Conservation (phyloP, 148 eudicot genomes). For the Diospyros kaki region DNA sequence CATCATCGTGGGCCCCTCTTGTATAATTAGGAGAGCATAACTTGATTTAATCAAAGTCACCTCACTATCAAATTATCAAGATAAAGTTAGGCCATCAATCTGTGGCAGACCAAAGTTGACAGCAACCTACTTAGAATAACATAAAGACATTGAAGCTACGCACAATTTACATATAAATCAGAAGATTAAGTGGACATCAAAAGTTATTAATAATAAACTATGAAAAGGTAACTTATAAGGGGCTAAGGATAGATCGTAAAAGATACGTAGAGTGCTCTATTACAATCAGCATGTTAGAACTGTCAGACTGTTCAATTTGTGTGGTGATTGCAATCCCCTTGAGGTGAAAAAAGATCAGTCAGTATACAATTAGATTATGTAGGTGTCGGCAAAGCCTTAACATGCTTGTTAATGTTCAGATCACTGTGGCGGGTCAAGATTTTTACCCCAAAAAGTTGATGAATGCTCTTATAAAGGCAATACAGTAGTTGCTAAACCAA, state of each 20-base stretch:
- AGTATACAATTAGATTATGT: background rate
- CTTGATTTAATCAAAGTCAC: conserved; percentile 27
- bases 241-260: background rate
- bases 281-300: no score
- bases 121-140: background rate
- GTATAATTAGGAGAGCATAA: conserved; percentile 16
- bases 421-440: background rate
- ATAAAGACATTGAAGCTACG: conserved; percentile 6
- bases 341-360: background rate
- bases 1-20: conserved; percentile 30
- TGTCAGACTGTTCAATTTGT: conserved; percentile 1
- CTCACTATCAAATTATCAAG: conserved; percentile 21
- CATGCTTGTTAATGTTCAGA: background rate
- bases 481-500: background rate
- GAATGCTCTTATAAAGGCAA: background rate
- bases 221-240: background rate
- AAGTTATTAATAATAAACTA: no score
- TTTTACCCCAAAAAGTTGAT: background rate
- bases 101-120: conserved; percentile 15
- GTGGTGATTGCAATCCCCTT: conserved; percentile 11
- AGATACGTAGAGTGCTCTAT: no score
- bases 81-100: conserved; percentile 18
- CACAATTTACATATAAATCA: conserved; percentile 1
- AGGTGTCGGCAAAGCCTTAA: background rate
- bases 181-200: background rate